phyloP scores from a whole-genome alignment of 371 early-diverging fungal genomes.

The Mucor lusitanicus region DNA sequence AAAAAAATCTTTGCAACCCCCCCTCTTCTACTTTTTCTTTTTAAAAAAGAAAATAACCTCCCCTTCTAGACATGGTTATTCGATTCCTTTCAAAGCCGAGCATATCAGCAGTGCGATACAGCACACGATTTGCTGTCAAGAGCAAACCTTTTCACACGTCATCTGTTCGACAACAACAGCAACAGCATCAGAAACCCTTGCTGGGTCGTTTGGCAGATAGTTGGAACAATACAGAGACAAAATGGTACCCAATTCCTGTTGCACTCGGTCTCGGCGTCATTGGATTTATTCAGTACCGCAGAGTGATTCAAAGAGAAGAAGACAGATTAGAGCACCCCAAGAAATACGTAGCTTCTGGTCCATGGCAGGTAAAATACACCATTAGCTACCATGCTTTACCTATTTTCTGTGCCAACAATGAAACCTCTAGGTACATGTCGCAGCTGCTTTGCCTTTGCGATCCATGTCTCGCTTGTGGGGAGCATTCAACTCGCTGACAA shows the following conservation, averaged over 20 bases:
- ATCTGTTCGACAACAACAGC: slow-evolving; percentile 1
- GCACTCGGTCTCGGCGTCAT: slow-evolving; percentile 81
- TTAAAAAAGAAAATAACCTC: too few species aligned
- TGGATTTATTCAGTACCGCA: slow-evolving; percentile 66
- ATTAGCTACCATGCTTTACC: neutral
- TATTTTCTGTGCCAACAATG: neutral
- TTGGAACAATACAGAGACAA: slow-evolving; percentile 60
- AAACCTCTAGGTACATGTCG: slow-evolving; percentile 70
- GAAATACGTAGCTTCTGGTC: slow-evolving; percentile 67
- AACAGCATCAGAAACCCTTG: slow-evolving; percentile 9
- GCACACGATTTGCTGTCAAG: neutral
- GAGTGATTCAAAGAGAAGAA: slow-evolving; percentile 41
- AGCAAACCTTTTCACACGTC: slow-evolving; percentile 5
- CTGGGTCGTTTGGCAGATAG: slow-evolving; percentile 32
- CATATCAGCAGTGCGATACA: neutral
- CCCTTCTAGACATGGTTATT: neutral
- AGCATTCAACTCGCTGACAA: slow-evolving; percentile 76
- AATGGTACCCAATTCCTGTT: slow-evolving; percentile 80
- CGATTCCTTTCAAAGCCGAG: neutral
- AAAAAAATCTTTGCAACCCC: neutral
- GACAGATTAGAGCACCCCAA: slow-evolving; percentile 27
- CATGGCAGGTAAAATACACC: slow-evolving; percentile 74
- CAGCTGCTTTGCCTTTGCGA: slow-evolving; percentile 85
- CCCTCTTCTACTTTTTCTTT: neutral
- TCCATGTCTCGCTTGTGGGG: slow-evolving; percentile 92